Conservation (phyloP, 225 moss, liverwort and hornwort species). For the Physcomitrellopsis africana region DNA sequence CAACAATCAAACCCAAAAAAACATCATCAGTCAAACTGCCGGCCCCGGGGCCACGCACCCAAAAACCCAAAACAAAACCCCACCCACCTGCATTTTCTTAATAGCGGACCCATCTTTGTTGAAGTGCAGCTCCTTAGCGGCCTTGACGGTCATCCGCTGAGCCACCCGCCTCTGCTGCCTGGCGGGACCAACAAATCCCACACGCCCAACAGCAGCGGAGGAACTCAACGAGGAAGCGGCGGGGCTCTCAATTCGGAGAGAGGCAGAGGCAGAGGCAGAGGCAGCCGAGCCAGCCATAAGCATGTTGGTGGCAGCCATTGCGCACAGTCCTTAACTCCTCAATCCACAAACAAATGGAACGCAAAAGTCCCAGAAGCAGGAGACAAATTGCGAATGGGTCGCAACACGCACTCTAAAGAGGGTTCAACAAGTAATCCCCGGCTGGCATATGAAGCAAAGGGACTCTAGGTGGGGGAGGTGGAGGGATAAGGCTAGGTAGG, state of each 20-base stretch:
- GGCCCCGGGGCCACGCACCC: neutral
- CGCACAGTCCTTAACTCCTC: neutral
- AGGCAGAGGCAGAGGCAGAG: slow-evolving; percentile 12
- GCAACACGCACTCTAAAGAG: no score
- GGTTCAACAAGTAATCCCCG: no score
- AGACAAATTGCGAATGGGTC: neutral
- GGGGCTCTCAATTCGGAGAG: slow-evolving; percentile 15
- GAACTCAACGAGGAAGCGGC: slow-evolving; percentile 41
- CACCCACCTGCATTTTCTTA: slow-evolving; percentile 70
- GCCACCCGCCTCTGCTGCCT: slow-evolving; percentile 31
- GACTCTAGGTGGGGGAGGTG: no score
- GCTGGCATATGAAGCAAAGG: no score
- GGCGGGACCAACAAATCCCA: slow-evolving; percentile 36
- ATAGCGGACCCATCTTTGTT: slow-evolving; percentile 76
- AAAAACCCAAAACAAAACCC: neutral
- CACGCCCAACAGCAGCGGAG: slow-evolving; percentile 50
- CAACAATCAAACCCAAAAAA: neutral
- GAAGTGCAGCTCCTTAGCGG: slow-evolving; percentile 69
- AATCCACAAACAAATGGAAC: neutral
- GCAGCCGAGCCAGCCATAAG: slow-evolving; percentile 28
- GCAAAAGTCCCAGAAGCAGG: neutral
- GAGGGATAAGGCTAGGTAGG: no score
- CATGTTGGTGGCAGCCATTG: slow-evolving; percentile 28
- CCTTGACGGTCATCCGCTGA: slow-evolving; percentile 27
- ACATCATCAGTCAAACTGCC: neutral